Evolutionary conservation across 2,329 filamentous ascomycete species (phyloP), one percentile per base, ranked within the genome.

Genomic region (Phyllosticta citribraziliensis): DNA sequence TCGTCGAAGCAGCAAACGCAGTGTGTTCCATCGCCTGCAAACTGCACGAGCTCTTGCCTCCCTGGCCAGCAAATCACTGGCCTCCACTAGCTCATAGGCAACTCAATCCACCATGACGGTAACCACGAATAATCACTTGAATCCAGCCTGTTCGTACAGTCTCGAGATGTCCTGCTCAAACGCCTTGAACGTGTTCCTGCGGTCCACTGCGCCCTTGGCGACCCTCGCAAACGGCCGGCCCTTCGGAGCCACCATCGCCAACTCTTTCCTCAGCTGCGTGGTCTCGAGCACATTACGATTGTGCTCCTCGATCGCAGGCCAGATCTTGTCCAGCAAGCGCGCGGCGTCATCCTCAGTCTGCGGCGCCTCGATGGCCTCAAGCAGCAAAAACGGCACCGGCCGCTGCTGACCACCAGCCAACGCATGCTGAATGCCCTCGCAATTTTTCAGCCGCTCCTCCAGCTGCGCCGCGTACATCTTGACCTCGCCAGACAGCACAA

Each of bases 401-500:
- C 57, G 52, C 20, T 56, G 52, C 22, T 61, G 6, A 2, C 64
- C 64, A 4, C 62, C 64, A 5, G 65, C 60, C 14, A 65, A 53
- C 55, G 59, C 62, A 6, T 25, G 57, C 10, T 19, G n/a, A 5
- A 64, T 59, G 19, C 40, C 22, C 55, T 25, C 50, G 57, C 55
- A 33, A n/a, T 33, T 35, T 11, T 27, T 20, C 9, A 65, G 24
- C 19, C 55, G 25, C 25, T 51, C 60, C 30, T 63, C 54, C 9
- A 63, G 14, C 2, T 47, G 33, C 11, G 14, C 22, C 6, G 60
- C 63, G 54, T 62, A 47, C 6, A 81, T 65, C 66, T 82, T 82
- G 68, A 81, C 78, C 27, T 79, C 79, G 55, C 77, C 80, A 1
- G 74, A 76, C 40, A 82, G 75, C 14, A 82, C 78, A 17, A 82